A percentile compares a stretch with the other conserved stretches of the same genome.
Conservation (phyloP, 345 rosid species). For the Gossypium mustelinum region DNA sequence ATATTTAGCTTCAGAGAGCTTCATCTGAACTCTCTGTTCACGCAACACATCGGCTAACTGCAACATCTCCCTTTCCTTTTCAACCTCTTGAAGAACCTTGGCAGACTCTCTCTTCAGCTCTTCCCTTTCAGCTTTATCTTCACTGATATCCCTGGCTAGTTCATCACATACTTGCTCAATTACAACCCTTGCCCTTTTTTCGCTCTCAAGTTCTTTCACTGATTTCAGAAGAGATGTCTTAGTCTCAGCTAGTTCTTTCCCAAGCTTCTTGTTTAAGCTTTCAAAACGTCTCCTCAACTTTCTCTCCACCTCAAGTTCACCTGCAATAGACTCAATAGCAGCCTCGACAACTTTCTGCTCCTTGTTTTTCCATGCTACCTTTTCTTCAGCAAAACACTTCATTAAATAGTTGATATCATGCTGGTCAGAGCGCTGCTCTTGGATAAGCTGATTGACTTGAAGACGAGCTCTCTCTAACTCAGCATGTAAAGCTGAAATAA, state of each 20-base stretch:
- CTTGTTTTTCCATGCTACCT: slow-evolving; percentile 82
- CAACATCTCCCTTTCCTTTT: slow-evolving; percentile 81
- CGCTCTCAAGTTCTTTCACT: slow-evolving; percentile 76
- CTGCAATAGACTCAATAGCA: slow-evolving; percentile 84
- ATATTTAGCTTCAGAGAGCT: slow-evolving; percentile 74
- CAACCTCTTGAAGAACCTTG: slow-evolving; percentile 61
- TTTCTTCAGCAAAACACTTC: slow-evolving; percentile 93
- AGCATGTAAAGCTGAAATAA: slow-evolving; percentile 89
- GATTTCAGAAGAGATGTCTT: slow-evolving; percentile 61
- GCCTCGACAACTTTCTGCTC: slow-evolving; percentile 88
- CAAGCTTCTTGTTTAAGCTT: slow-evolving; percentile 91
- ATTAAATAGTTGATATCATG: slow-evolving; percentile 69
- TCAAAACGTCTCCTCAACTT: slow-evolving; percentile 78
- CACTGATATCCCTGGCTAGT: slow-evolving; percentile 58
- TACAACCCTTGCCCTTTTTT: slow-evolving; percentile 74
- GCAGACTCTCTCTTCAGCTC: slow-evolving; percentile 61
- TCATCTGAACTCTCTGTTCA: slow-evolving; percentile 72
- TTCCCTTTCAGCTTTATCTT: slow-evolving; percentile 61
- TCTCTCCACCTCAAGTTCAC: slow-evolving; percentile 86
- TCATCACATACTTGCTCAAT: slow-evolving; percentile 86
- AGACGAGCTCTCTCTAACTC: slow-evolving; percentile 95
- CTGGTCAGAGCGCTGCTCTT: slow-evolving; percentile 73
- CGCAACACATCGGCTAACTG: slow-evolving; percentile 64
- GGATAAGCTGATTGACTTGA: slow-evolving; percentile 81
- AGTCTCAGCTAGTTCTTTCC: slow-evolving; percentile 74